These are phyloP conservation scores for Leccinum solheimii DNA, from an alignment of 1,284 basidiomycete genomes.

Conservation along the genomic window DNA sequence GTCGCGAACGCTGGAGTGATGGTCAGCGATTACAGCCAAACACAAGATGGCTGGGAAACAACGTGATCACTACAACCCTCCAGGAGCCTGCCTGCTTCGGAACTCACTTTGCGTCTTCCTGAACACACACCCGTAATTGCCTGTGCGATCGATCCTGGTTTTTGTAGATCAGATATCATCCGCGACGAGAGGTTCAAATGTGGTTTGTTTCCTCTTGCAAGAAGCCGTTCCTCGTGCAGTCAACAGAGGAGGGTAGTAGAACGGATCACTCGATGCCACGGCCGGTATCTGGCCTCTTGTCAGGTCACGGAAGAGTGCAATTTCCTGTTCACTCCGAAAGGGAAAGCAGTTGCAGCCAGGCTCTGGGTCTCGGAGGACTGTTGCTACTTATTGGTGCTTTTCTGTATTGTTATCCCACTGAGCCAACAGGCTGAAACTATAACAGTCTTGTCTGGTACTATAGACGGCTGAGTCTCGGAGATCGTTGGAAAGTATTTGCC, in stretches of 20 bases:
- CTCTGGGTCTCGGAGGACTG: slow-evolving; percentile 23
- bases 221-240: slow-evolving; percentile 10
- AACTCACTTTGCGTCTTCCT: slow-evolving; percentile 31
- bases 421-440: slow-evolving; percentile 33
- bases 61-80: slow-evolving; percentile 15
- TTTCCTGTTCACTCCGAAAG: slow-evolving; percentile 23
- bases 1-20: slow-evolving; percentile 27
- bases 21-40: slow-evolving; percentile 10
- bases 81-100: background rate
- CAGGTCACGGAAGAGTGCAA: slow-evolving; percentile 21
- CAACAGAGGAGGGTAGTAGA: slow-evolving; percentile 28
- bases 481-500: slow-evolving; percentile 19
- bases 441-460: slow-evolving; percentile 26
- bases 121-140: slow-evolving; percentile 26
- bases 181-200: slow-evolving; percentile 13
- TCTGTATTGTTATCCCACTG: background rate
- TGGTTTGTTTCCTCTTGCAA: background rate
- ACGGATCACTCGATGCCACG: slow-evolving; percentile 24
- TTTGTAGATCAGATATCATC: slow-evolving; percentile 27
- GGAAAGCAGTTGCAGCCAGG: slow-evolving; percentile 18
- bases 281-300: slow-evolving; percentile 24
- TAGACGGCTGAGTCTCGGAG: slow-evolving; percentile 23
- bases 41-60: slow-evolving; percentile 31
- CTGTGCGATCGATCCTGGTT: slow-evolving; percentile 34
- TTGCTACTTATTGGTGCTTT: background rate